Evolutionary conservation across 345 rosid species (phyloP), one percentile per base, ranked within the genome.

Genomic region (Xanthoceras sorbifolium): DNA sequence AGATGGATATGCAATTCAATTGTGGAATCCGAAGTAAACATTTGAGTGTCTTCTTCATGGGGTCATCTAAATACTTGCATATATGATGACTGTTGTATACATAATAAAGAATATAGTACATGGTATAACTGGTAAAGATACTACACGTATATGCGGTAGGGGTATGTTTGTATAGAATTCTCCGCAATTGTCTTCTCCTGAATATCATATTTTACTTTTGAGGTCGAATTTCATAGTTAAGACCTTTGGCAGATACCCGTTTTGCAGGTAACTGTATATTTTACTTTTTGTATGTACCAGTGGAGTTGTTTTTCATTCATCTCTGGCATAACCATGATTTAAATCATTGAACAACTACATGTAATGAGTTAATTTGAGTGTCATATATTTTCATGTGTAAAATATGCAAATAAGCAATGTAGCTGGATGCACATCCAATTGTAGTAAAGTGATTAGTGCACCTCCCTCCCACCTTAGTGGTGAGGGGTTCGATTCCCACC

Each of bases 31-130:
- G 48, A 22, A 71, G 42, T 71, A n/a, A n/a, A 57, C 12, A 71
- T 29, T 72, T 18, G 34, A 54, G 23, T 28, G 3, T 50, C 15
- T 57, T 63, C 54, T 46, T 55, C 67, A 36, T 42, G 32, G 65
- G 62, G n/a, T 64, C 52, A 67, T 76, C 12, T 42, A n/a, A 73
- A 63, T 75, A 46, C 54, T 29, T 59, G 75, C 64, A 61, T 59
- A 66, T 52, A 72, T 29, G 44, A 17, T 67, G 18, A 26, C 63
- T 64, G 34, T 40, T 46, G 77, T 64, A 71, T 70, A 66, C 55
- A 44, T 59, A 46, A 44, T 50, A 54, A 67, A 46, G 48, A n/a
- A 52, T 36, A 60, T n/a, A 62, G 26, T 25, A 2, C 22, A 17
- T 2, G 18, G 1, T 62, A 72, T 66, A 76, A 67, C 46, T 72